Evolutionary conservation across 805 yeast species (phyloP).

Genomic region (Kluyveromyces siamensis): DNA sequence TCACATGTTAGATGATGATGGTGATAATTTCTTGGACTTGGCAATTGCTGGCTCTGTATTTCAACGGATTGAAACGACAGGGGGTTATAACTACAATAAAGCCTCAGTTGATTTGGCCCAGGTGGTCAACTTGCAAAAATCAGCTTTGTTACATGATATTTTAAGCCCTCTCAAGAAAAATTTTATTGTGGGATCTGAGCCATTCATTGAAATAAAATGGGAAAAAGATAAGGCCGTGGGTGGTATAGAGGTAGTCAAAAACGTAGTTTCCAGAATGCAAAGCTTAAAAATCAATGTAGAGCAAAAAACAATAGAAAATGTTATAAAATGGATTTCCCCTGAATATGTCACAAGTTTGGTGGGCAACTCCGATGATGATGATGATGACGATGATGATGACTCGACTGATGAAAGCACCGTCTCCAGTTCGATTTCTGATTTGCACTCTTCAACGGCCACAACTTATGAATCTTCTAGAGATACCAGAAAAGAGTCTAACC

Average conservation of each 20-base stretch:
- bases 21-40: slow-evolving; percentile 62
- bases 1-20: slow-evolving; percentile 53
- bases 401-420: background rate
- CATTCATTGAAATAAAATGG: slow-evolving; percentile 51
- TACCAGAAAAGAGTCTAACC: background rate
- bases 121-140: slow-evolving; percentile 53
- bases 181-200: slow-evolving; percentile 12
- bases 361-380: slow-evolving; percentile 10
- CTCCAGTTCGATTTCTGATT: background rate
- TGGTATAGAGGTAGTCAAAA: slow-evolving; percentile 74
- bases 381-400: slow-evolving; percentile 11
- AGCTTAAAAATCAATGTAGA: slow-evolving; percentile 73
- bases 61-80: slow-evolving; percentile 50
- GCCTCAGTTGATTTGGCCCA: slow-evolving; percentile 54
- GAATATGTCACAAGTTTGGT: slow-evolving; percentile 24
- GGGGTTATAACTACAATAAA: slow-evolving; percentile 58
- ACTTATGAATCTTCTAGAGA: slow-evolving; percentile 3
- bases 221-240: slow-evolving; percentile 79
- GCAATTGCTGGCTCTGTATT: slow-evolving; percentile 55
- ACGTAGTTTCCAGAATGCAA: slow-evolving; percentile 47
- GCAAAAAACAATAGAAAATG: slow-evolving; percentile 51
- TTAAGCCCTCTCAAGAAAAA: slow-evolving; percentile 40
- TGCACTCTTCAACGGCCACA: background rate
- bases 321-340: slow-evolving; percentile 69
- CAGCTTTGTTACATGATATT: slow-evolving; percentile 61